Base-by-base conservation (phyloP, 805 yeast species). In the Zygotorulaspora danielsina region DNA sequence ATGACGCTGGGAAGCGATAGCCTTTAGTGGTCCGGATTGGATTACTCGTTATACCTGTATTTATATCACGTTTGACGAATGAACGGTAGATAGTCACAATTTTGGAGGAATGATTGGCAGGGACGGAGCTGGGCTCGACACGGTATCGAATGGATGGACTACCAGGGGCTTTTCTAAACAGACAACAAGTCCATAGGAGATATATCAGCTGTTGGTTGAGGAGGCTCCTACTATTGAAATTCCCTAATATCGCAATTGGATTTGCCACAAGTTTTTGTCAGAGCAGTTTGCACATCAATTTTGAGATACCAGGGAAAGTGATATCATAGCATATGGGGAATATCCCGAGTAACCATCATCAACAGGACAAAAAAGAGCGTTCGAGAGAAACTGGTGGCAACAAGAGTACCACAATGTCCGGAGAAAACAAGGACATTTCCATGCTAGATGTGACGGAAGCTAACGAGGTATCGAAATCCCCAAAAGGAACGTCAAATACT, bases 401-500 rank as follows among this genome's bases (percentile, higher is more conserved):
- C 9, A 13, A 29, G 16, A 24, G 20, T 22, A 24, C 17, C 17
- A 17, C 7, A 6, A 38, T 38, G 45, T 15, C 36, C 6, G 42
- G 38, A 12, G 46, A 48, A n/a, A 48, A 46, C 35, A 55, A 55
- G 27, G 62, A 57, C 32, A 48, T 53, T 12, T 53, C 61, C 15
- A 54, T 54, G 60, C 36, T 53, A 19, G 60, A 54, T 45, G 55
- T 53, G 19, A 50, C 45, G 22, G 56, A 53, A 16, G 57, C 54
- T n/a, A 36, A 34, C 19, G 36, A 42, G 15, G 38, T 38, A 5
- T 34, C 44, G 5, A 38, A 37, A 26, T 21, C 47, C 6, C 28
- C 43, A 13, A 19, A 29, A 21, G 30, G 30, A 12, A 35, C 32
- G 9, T 15, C 39, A 10, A 37, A 34, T 19, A 29, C 24, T 8